phyloP scores from a whole-genome alignment of 108 stramenopile genomes.

The Cylindrotheca fusiformis region DNA sequence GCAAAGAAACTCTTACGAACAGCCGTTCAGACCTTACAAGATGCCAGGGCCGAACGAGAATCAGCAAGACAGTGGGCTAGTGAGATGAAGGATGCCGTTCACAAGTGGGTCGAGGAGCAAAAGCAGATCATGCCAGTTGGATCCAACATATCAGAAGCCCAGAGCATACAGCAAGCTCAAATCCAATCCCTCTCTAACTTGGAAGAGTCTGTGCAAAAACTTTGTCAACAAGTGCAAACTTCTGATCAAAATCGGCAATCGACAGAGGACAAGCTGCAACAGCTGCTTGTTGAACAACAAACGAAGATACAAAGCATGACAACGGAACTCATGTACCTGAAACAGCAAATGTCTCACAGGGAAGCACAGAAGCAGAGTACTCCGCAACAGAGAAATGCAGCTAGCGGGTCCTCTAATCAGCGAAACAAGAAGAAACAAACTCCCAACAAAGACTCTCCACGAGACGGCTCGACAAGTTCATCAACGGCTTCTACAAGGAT shows the following conservation, averaged over 20 bases:
- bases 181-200: slow-evolving; percentile 13
- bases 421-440: slow-evolving; percentile 8
- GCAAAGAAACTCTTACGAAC: slow-evolving; percentile 27
- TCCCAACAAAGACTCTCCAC: neutral
- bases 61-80: slow-evolving; percentile 38
- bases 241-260: slow-evolving; percentile 2
- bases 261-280: slow-evolving; percentile 18
- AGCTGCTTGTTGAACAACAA: slow-evolving; percentile 25
- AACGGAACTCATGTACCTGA: neutral
- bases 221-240: slow-evolving; percentile 20
- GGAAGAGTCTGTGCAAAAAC: slow-evolving; percentile 20
- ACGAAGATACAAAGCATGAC: neutral
- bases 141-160: slow-evolving; percentile 3
- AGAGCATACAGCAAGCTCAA: slow-evolving; percentile 3
- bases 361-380: neutral
- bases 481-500: slow-evolving; percentile 14
- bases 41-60: slow-evolving; percentile 41
- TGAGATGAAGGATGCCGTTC: slow-evolving; percentile 35
- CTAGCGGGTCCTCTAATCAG: neutral
- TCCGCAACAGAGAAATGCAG: neutral
- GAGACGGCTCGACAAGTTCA: slow-evolving; percentile 9
- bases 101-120: slow-evolving; percentile 44
- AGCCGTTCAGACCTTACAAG: slow-evolving; percentile 25
- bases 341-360: neutral
- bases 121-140: slow-evolving; percentile 22